Evolutionary conservation across 352 stramenopile species (phyloP).

Genomic region (Phytophthora citricola): DNA sequence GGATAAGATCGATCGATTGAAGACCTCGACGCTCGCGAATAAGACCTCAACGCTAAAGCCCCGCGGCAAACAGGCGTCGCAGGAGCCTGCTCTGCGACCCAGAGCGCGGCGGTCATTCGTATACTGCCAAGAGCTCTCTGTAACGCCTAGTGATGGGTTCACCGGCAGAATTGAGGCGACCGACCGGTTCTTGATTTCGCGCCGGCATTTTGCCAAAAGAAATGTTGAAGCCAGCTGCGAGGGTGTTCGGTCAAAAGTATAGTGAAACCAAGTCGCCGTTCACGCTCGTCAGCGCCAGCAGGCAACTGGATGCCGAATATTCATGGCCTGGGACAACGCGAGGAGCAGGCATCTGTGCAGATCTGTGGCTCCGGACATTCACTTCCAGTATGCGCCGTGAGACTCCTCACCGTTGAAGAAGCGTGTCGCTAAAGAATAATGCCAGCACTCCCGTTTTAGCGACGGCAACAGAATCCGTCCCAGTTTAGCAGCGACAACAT

Average conservation of each 20-base stretch:
- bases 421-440: constrained; percentile 15
- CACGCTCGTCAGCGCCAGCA: constrained; percentile 10
- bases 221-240: constrained; percentile 12
- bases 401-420: constrained; percentile 23
- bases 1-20: not conserved
- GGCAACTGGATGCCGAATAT: constrained; percentile 20
- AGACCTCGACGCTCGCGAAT: constrained; percentile 3
- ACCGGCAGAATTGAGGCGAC: too few species aligned
- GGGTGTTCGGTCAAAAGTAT: constrained; percentile 1
- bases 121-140: constrained; percentile 22
- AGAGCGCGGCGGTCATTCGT: constrained; percentile 6
- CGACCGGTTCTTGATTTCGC: not conserved
- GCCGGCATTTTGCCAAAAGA: not conserved
- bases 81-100: not conserved
- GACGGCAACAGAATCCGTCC: not conserved
- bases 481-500: constrained; percentile 24
- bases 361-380: constrained; percentile 9
- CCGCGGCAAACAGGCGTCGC: constrained; percentile 10
- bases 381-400: constrained; percentile 12
- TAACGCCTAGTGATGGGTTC: constrained; percentile 15
- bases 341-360: constrained; percentile 4
- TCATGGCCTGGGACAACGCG: constrained; percentile 22
- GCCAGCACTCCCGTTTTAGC: constrained; percentile 22
- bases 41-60: constrained; percentile 1
- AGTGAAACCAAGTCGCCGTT: constrained; percentile 9